Evolutionary conservation across 768 basidiomycete genomes (phyloP), one percentile per base, ranked within the genome.

Genomic region (Auricularia sp.): DNA sequence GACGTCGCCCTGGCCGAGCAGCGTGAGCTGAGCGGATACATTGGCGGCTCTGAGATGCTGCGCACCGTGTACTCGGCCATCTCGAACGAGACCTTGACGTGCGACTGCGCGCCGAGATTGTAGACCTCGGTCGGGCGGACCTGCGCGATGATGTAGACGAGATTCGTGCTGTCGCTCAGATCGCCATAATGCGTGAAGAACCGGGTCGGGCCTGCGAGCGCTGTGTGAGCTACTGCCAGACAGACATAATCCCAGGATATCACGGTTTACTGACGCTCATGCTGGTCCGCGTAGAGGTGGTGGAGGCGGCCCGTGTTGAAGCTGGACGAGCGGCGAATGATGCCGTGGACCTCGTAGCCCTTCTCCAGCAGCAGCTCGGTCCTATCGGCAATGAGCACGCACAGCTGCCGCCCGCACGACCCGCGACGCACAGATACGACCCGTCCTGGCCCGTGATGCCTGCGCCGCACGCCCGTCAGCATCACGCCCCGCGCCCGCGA

Each of bases 21-120:
- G 43, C 43, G 10, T 44, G 43, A 10, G 43, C 18, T 44, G 11
- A 44, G 43, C 43, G 43, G 11, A 18, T 14, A 6, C 59, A n/a
- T 7, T 43, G 34, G 33, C 12, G 5, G 39, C 53, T 33, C 5
- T 1, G 29, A 51, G 12, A 34, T 12, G 1, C 23, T 16, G 66
- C 73, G 61, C 33, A 75, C 77, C 0, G 96, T 98, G 79, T 98
- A 98, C 77, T 98, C 95, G 33, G 95, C 92, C 93, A 98, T 96
- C 76, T 98, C 96, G 75, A 98, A 98, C 34, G 94, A 97, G 68
- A 98, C 95, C 76, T 98, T 98, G 80, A 98, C 95, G 78, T 98
- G 95, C 53, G 91, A 93, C 75, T 98, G 95, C 16, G 95, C 95
- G 56, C 93, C 95, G 62, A 98, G 87, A 76, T 98, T 98, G 84